Conservation (phyloP, 106 monocot species). For the Allium sativum region DNA sequence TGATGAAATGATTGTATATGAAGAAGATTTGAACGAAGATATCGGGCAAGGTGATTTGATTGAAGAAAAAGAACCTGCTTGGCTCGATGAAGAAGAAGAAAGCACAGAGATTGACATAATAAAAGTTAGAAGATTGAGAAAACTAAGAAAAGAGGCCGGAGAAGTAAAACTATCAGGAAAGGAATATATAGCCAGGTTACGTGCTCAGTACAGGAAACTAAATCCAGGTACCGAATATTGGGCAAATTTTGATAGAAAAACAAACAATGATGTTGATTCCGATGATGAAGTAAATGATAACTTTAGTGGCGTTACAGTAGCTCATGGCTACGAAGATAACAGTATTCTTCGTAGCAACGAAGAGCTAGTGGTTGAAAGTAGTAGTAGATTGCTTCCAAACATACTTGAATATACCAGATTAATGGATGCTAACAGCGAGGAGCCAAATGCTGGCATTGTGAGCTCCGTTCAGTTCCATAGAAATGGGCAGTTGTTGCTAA, state of each 20-base stretch:
- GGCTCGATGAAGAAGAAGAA: conserved; percentile 77
- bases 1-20: conserved; percentile 22
- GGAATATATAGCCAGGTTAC: conserved; percentile 53
- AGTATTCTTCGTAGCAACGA: conserved; percentile 46
- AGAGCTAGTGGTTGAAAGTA: conserved; percentile 43
- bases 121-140: conserved; percentile 47
- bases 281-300: conserved; percentile 31
- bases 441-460: conserved; percentile 51
- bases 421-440: conserved; percentile 57
- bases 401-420: conserved; percentile 65
- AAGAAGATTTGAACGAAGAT: conserved; percentile 13
- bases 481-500: conserved; percentile 68
- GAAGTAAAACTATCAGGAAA: conserved; percentile 48
- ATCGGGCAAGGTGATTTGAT: background rate
- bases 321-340: conserved; percentile 18
- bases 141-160: conserved; percentile 41
- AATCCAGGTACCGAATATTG: conserved; percentile 70
- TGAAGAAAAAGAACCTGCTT: conserved; percentile 41
- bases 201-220: conserved; percentile 63
- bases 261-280: conserved; percentile 1
- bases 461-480: conserved; percentile 82
- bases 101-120: conserved; percentile 36
- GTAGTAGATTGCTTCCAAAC: conserved; percentile 55
- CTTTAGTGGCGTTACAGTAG: conserved; percentile 27
- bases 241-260: conserved; percentile 27